Base-by-base conservation (phyloP, 192 early-diverging fungal genomes). In the Gigaspora rosea region DNA sequence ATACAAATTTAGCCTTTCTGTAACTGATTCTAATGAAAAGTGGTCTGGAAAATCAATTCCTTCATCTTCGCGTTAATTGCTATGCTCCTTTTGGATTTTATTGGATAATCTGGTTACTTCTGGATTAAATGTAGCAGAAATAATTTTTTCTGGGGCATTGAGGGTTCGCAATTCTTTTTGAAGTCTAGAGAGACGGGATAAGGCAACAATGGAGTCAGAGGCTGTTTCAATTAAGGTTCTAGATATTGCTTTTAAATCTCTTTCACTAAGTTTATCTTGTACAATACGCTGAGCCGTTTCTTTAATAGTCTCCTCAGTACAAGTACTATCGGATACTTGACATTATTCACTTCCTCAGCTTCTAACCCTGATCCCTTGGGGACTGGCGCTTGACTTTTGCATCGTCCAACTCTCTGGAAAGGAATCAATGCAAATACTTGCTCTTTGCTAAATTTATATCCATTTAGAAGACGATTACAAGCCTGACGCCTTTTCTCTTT, bases 21-120 rank as follows among this genome's bases (percentile, higher is more conserved):
- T 71, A 16, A 71, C 52, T 4, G 70, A 49, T 71, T 71, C 70
- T 54, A 71, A 71, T 33, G 49, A 47, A 10, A 71, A 71, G n/a
- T 71, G 49, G 46, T 71, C 70, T 36, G 50, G 50, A 56, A 48
- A 68, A 36, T 41, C 16, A 50, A 47, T 27, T 3, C 67, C 22
- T 20, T 46, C 20, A 49, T 27, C 22, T 27, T 41, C 15, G n/a
- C 20, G 61, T 12, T n/a, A 0, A 1, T 63, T 0, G 11, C 61
- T 10, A 63, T 3, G 22, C 61, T 11, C 61, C 2, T 63, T 63
- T 63, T 63, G 20, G 5, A 33, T 27, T 35, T 63, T 63, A 27
- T 63, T 63, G 11, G 52, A 54, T 54, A 1, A 10, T 2, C 41
- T 11, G 3, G 50, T 54, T 33, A 54, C 10, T 12, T 54, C 50